These are phyloP conservation scores for Limonomyces culmigenus DNA, from an alignment of 1,284 basidiomycete genomes.

Conservation along the genomic window DNA sequence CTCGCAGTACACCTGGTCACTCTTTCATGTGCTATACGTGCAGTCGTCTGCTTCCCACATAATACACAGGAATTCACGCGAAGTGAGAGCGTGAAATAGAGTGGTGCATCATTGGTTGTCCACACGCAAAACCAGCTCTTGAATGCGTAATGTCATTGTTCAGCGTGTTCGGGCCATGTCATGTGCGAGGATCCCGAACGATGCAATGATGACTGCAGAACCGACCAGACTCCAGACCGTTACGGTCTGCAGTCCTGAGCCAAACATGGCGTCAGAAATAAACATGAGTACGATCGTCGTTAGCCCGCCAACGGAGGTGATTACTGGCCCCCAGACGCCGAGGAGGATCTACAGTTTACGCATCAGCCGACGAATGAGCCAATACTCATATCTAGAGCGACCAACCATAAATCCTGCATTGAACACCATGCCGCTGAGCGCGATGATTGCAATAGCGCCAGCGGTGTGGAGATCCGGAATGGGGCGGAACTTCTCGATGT, in stretches of 20 bases:
- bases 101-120: no score
- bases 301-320: slow-evolving; percentile 69
- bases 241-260: slow-evolving; percentile 33
- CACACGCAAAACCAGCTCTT: no score
- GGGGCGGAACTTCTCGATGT: slow-evolving; percentile 39
- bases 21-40: no score
- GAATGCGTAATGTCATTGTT: no score
- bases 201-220: slow-evolving; percentile 48
- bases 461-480: slow-evolving; percentile 28
- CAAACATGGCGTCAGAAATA: slow-evolving; percentile 51
- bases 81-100: no score
- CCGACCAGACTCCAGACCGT: slow-evolving; percentile 52
- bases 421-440: slow-evolving; percentile 49
- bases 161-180: slow-evolving; percentile 53
- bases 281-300: slow-evolving; percentile 74
- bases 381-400: slow-evolving; percentile 2
- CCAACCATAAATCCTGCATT: slow-evolving; percentile 66
- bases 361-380: slow-evolving; percentile 4
- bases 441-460: slow-evolving; percentile 41
- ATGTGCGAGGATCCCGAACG: slow-evolving; percentile 57
- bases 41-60: no score
- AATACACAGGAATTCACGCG: no score
- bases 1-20: no score
- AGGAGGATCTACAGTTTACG: slow-evolving; percentile 41
- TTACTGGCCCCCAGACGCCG: slow-evolving; percentile 70